Percentiles rank a stretch among this genome's conserved stretches.
Evolutionary conservation across 257 asterid genomes (phyloP).

Genomic region (Solanum etuberosum): DNA sequence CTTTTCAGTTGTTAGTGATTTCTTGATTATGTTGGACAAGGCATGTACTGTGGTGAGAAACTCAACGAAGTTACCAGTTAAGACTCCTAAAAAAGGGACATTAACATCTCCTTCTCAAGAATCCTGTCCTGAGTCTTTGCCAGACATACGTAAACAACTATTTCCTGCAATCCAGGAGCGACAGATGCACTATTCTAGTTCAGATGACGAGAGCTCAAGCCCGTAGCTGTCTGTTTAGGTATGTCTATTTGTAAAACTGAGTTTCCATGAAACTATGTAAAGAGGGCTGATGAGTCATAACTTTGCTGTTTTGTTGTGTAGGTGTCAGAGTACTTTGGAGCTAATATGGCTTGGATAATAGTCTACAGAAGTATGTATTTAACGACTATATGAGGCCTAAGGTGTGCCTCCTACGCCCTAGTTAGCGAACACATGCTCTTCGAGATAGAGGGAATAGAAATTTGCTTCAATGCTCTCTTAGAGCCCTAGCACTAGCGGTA

Average conservation of each 20-base stretch:
- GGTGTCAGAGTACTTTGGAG: neutral
- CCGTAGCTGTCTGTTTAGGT: neutral
- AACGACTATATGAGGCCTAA: neutral
- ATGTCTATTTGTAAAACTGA: neutral
- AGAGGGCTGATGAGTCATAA: neutral
- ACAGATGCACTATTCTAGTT: slow-evolving; percentile 40
- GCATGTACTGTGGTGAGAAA: slow-evolving; percentile 47
- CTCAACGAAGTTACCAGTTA: slow-evolving; percentile 22
- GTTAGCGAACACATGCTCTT: neutral
- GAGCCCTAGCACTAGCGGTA: neutral
- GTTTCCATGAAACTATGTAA: neutral
- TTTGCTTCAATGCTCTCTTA: neutral
- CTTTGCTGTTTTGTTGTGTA: neutral
- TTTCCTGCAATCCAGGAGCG: slow-evolving; percentile 72
- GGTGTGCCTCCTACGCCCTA: neutral
- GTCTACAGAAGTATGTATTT: neutral
- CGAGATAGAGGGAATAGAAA: neutral
- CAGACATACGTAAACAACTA: slow-evolving; percentile 25
- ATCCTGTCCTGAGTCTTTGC: slow-evolving; percentile 26
- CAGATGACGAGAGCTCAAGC: slow-evolving; percentile 52
- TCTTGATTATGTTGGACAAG: slow-evolving; percentile 68
- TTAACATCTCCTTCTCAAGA: slow-evolving; percentile 39
- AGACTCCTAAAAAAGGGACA: slow-evolving; percentile 24
- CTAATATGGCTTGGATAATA: neutral
- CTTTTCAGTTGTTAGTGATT: slow-evolving; percentile 64